These are phyloP conservation scores for Scheffersomyces stambukii DNA, from an alignment of 1,139 yeast species.

Conservation along the genomic window DNA sequence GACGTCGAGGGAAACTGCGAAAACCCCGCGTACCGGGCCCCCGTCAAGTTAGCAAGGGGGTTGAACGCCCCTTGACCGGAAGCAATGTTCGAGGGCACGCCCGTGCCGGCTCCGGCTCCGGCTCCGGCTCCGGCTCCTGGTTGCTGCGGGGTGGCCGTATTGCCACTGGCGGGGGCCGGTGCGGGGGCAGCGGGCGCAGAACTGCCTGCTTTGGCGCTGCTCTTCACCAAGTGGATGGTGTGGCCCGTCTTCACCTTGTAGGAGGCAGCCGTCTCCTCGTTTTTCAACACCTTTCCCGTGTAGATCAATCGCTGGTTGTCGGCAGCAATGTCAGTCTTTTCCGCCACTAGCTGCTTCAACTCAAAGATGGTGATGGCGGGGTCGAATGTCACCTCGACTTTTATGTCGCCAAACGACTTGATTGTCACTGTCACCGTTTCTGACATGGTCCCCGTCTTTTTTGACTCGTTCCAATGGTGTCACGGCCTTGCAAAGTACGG, in stretches of 20 bases:
- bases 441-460: constrained; percentile 19
- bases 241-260: constrained; percentile 86
- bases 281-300: constrained; percentile 91
- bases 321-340: constrained; percentile 59
- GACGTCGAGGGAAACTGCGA: constrained; percentile 83
- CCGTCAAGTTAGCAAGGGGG: constrained; percentile 87
- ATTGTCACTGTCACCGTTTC: constrained; percentile 26
- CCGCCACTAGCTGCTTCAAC: constrained; percentile 63
- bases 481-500: no score
- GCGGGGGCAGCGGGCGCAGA: constrained; percentile 16
- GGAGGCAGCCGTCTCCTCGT: constrained; percentile 63
- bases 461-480: no score
- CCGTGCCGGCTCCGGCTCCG: constrained; percentile 10
- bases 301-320: constrained; percentile 83
- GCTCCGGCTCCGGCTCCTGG: constrained; percentile 13
- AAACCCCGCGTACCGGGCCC: constrained; percentile 94
- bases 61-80: constrained; percentile 89
- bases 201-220: constrained; percentile 44
- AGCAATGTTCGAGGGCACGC: constrained; percentile 70
- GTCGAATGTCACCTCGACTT: constrained; percentile 60
- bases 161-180: constrained; percentile 4
- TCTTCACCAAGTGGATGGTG: constrained; percentile 83
- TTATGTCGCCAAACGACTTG: constrained; percentile 73
- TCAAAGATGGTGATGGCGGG: constrained; percentile 57
- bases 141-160: constrained; percentile 3